phyloP scores from a whole-genome alignment of 192 early-diverging fungal genomes.

The Gigaspora rosea region DNA sequence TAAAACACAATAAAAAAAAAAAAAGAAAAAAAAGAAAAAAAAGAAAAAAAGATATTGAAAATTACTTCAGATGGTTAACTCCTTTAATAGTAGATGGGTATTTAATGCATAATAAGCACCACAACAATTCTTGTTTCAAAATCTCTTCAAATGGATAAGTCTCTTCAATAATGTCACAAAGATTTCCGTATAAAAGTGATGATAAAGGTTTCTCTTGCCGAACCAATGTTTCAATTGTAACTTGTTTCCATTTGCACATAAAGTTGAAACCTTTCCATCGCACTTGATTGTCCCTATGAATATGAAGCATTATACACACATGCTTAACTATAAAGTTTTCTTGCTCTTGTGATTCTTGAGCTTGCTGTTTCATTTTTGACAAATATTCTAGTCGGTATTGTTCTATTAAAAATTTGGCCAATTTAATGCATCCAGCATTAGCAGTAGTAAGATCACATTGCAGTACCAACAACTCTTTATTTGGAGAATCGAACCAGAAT shows the following conservation, averaged over 20 bases:
- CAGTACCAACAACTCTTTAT: background rate
- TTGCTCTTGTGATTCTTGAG: background rate
- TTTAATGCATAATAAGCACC: conserved; percentile 31
- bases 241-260: conserved; percentile 28
- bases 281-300: too few relatives aligned
- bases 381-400: conserved; percentile 30
- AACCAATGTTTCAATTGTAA: conserved; percentile 27
- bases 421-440: conserved; percentile 24
- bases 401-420: conserved; percentile 33
- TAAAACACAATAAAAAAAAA: background rate
- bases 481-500: conserved; percentile 26
- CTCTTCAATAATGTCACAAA: conserved; percentile 13
- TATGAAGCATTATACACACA: conserved; percentile 26
- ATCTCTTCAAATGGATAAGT: conserved; percentile 29
- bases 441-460: conserved; percentile 30
- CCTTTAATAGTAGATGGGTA: conserved; percentile 4
- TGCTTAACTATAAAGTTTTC: conserved; percentile 3
- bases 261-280: conserved; percentile 11
- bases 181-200: conserved; percentile 1
- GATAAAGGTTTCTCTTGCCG: conserved; percentile 11
- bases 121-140: conserved; percentile 24
- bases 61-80: conserved; percentile 22
- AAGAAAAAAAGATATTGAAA: background rate
- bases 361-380: too few relatives aligned
- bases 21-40: background rate